Base-by-base conservation (phyloP, 495 filamentous ascomycete genomes). In the Xylaria grammica region DNA sequence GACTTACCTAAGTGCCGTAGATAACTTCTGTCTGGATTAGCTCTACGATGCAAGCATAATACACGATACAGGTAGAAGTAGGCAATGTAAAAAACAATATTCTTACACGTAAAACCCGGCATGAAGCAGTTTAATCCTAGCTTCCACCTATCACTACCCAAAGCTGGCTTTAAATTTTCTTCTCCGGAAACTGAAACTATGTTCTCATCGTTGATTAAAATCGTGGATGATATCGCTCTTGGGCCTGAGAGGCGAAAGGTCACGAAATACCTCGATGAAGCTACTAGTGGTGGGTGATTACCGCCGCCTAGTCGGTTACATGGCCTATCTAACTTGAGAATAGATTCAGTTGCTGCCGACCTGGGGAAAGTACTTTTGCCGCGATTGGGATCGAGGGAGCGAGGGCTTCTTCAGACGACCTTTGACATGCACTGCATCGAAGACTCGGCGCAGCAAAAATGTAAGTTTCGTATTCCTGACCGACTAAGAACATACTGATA, bases 341-440 rank as follows among this genome's bases (percentile, higher is more conserved):
- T 1, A 57, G 54, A 30, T 6, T 57, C 54, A 2, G 54, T 57
- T 20, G 44, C 3, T 4, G 9, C 8, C 36, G 54, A 57, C 5
- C 15, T 57, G 10, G 24, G 38, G n/a, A 57, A 9, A 30, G 54
- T 45, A 24, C 54, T 57, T 30, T 2, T 3, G 11, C 36, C 54
- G 4, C 36, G 24, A 44, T 17, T 45, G 11, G 27, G 6, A 24
- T 49, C 22, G 11, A 17, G 6, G 20, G 38, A 17, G 38, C 13
- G 36, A 4, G 54, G 13, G 15, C 38, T 19, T 32, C 36, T 57
- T 11, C 54, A 17, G 6, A 3, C 6, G 38, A 57, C 54, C 4
- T 57, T 57, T 7, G 54, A 57, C 9, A 57, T 29, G 26, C 10
- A 57, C 38, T n/a, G 13, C 36, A 29, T 45, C 38, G 24, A 45